Evolutionary conservation across 208 protist species (phyloP).

Genomic region (Perkinsela sp.): DNA sequence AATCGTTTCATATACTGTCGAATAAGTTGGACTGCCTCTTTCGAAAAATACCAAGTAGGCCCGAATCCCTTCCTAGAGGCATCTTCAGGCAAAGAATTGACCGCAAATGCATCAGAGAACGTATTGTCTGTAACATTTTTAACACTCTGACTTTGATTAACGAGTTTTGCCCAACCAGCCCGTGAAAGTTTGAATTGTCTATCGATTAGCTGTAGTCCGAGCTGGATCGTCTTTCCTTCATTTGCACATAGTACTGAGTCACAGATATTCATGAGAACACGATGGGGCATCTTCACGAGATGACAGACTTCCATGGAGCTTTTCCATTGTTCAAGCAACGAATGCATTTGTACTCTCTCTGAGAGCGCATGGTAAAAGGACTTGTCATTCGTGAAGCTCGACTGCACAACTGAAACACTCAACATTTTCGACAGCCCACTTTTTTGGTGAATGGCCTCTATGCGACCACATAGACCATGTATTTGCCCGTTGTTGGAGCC

Average conservation of each 20-base stretch:
- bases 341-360: neutral
- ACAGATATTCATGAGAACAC: neutral
- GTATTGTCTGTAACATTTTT: too few relatives aligned
- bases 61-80: too few relatives aligned
- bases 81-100: too few relatives aligned
- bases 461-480: neutral
- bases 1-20: slow-evolving; percentile 22
- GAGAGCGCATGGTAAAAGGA: neutral
- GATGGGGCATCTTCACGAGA: neutral
- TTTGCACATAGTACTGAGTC: neutral
- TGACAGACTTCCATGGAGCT: neutral
- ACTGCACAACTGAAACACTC: neutral
- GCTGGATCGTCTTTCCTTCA: neutral
- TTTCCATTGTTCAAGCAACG: neutral
- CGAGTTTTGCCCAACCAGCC: too few relatives aligned
- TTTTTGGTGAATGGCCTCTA: neutral
- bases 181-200: neutral
- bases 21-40: slow-evolving; percentile 20
- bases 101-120: too few relatives aligned
- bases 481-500: neutral
- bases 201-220: neutral
- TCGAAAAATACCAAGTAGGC: slow-evolving; percentile 62
- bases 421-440: neutral
- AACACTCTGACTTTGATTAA: too few relatives aligned
- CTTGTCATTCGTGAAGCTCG: neutral